Conservation (phyloP, 73 alveolate species). For the Paramecium pentaurelia region DNA sequence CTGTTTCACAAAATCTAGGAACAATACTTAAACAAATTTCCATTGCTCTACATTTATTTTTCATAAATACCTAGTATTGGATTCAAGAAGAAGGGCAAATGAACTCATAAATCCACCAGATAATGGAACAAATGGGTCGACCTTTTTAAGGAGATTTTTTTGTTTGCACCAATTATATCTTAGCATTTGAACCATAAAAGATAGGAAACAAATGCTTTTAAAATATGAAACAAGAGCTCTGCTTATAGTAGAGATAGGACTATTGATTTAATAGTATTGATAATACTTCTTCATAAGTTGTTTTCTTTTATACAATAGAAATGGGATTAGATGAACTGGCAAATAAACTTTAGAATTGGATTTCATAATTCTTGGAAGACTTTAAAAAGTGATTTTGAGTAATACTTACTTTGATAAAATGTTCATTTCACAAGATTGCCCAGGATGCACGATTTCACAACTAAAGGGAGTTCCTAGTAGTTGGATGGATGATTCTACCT, state of each 20-base stretch:
- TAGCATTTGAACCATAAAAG: not conserved
- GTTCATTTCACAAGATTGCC: not conserved
- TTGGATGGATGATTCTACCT: not conserved
- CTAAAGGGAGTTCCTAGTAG: not conserved
- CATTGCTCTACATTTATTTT: not conserved
- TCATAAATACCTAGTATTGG: not conserved
- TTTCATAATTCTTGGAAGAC: slow-evolving; percentile 4
- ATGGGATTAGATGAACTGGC: slow-evolving; percentile 34
- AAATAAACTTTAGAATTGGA: not conserved
- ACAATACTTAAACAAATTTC: slow-evolving; percentile 18
- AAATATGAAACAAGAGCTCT: not conserved
- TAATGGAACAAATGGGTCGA: slow-evolving; percentile 4
- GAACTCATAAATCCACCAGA: slow-evolving; percentile 27
- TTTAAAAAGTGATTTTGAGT: not conserved
- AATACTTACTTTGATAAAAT: not conserved
- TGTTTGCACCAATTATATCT: slow-evolving; percentile 25
- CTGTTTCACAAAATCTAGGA: slow-evolving; percentile 50
- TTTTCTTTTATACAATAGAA: slow-evolving; percentile 29
- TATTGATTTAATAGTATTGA: not conserved
- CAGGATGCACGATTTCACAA: slow-evolving; percentile 30
- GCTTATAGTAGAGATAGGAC: not conserved
- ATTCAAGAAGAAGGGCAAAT: slow-evolving; percentile 14
- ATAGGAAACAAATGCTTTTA: not conserved
- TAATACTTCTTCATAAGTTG: not conserved
- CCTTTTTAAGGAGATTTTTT: not conserved